Base-by-base conservation (phyloP, 139 green algal genomes). In the Picochlorum sp. region DNA sequence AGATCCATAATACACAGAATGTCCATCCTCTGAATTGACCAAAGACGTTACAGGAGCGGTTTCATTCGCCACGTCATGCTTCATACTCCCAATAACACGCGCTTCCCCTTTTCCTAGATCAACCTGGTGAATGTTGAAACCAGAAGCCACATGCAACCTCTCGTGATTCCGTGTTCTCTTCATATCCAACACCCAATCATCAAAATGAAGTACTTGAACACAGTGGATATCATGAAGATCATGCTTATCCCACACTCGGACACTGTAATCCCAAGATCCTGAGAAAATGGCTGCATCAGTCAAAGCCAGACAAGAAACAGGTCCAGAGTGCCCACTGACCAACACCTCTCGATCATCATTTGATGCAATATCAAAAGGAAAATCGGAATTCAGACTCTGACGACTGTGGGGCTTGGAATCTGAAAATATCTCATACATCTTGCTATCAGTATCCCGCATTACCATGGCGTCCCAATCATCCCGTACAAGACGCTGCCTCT, bases 171-270 rank as follows among this genome's bases (percentile, higher is more conserved):
- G 15, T 6, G 16, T 41, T 34, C 57, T 45, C 13, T 49, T 55
- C n/a, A 85, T 57, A 28, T 66, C 58, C 23, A 61, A 76, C 23
- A 91, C 81, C 83, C 81, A 89, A 70, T 90, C 83, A 50, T 68
- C 38, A 61, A 82, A 88, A 37, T 62, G 49, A 20, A 86, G 68
- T 8, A 81, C 59, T 14, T 65, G 68, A n/a, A 28, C 18, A 34
- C 64, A 73, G 14, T 72, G 59, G 30, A 76, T 24, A n/a, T 45
- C 60, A 54, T 21, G 47, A 54, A 54, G 47, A 0, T 13, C 15
- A 26, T 20, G 16, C 18, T 44, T n/a, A 49, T 44, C 20, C 75
- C 82, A 90, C 1, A 86, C 41, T 13, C 82, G 69, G 28, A 87
- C 76, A 11, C 34, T 66, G 44, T 78, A 85, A 55, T 86, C 80